Evolutionary conservation across 129 eudicot genomes (phyloP).

Genomic region (Mikania micrantha): DNA sequence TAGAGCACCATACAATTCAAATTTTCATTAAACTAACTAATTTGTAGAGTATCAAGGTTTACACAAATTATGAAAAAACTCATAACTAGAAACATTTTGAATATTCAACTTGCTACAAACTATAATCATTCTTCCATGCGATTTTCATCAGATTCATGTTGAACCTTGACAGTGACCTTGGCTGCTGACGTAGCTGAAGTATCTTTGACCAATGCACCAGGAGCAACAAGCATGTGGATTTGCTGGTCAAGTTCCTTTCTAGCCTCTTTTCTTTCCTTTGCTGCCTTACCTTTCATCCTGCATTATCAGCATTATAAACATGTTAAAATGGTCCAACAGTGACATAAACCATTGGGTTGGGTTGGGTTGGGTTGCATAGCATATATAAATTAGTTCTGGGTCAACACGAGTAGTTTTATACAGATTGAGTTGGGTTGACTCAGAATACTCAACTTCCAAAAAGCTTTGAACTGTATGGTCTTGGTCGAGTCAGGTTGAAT

Average conservation of each 20-base stretch:
- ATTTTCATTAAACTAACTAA: neutral
- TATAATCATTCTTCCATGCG: constrained; percentile 57
- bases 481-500: neutral
- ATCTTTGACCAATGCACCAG: constrained; percentile 32
- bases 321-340: neutral
- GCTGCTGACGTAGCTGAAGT: constrained; percentile 45
- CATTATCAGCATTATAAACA: neutral
- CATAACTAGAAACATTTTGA: neutral
- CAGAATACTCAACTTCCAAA: neutral
- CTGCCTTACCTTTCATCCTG: constrained; percentile 50
- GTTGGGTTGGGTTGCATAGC: neutral
- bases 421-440: neutral
- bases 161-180: constrained; percentile 51
- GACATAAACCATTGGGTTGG: neutral
- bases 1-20: neutral
- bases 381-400: neutral
- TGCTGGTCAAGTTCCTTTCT: constrained; percentile 51
- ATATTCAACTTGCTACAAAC: neutral
- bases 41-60: neutral
- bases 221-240: constrained; percentile 58
- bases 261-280: constrained; percentile 38
- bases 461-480: neutral
- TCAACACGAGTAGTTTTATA: neutral
- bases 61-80: neutral
- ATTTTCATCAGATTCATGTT: constrained; percentile 36